These are phyloP conservation scores for Xylaria sp. DNA, from an alignment of 2,329 filamentous ascomycete species.

Conservation along the genomic window DNA sequence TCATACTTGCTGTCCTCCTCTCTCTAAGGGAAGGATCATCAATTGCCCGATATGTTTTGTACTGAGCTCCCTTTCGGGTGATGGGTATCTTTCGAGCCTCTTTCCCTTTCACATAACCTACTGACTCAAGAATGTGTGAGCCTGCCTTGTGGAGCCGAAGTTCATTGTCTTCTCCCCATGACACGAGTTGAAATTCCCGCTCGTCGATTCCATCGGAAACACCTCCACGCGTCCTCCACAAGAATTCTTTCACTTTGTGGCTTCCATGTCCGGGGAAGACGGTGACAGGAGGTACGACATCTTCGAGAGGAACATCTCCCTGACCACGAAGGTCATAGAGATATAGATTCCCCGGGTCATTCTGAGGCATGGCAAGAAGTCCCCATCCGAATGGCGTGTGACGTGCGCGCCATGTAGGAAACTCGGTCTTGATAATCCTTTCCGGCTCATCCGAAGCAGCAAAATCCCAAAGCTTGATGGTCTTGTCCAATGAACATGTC, in stretches of 20 bases:
- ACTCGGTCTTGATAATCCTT: slow-evolving; percentile 81
- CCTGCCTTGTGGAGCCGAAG: slow-evolving; percentile 81
- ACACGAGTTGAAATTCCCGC: slow-evolving; percentile 91
- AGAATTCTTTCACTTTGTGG: slow-evolving; percentile 86
- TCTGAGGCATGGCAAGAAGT: slow-evolving; percentile 90
- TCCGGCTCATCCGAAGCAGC: slow-evolving; percentile 72
- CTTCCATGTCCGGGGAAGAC: slow-evolving; percentile 71
- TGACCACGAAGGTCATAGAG: slow-evolving; percentile 77
- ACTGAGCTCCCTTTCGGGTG: slow-evolving; percentile 84
- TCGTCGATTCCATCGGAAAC: slow-evolving; percentile 78
- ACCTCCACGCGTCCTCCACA: slow-evolving; percentile 83
- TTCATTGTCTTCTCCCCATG: slow-evolving; percentile 89
- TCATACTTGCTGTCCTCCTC: slow-evolving; percentile 70
- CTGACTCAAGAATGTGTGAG: slow-evolving; percentile 69
- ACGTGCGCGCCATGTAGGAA: slow-evolving; percentile 89
- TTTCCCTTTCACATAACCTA: slow-evolving; percentile 79
- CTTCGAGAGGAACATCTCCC: slow-evolving; percentile 58
- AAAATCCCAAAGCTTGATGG: slow-evolving; percentile 94
- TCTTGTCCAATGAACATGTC: slow-evolving; percentile 91
- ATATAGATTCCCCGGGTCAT: slow-evolving; percentile 84
- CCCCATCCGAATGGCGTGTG: slow-evolving; percentile 92
- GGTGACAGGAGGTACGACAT: slow-evolving; percentile 61
- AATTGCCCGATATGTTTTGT: slow-evolving; percentile 84
- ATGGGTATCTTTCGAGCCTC: slow-evolving; percentile 74
- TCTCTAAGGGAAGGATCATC: slow-evolving; percentile 69